phyloP scores from a whole-genome alignment of 495 filamentous ascomycete genomes.

The Saxophila tyrrhenica region DNA sequence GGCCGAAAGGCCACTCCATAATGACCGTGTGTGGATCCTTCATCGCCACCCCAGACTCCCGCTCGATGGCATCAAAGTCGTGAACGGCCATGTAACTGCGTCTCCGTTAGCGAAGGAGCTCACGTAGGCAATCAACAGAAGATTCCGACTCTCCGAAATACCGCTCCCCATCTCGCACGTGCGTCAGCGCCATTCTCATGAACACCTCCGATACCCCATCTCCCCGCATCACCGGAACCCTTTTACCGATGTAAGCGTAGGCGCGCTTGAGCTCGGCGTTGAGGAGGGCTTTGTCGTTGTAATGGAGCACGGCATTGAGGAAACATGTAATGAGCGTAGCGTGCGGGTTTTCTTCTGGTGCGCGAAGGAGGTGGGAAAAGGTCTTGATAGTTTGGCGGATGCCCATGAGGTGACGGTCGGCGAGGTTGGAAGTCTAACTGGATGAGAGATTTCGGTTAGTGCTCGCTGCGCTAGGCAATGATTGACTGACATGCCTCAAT shows the following conservation, averaged over 20 bases:
- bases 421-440: conserved; percentile 24
- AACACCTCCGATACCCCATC: not conserved
- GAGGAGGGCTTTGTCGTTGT: not conserved
- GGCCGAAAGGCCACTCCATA: conserved; percentile 30
- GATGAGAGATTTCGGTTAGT: not conserved
- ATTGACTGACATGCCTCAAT: conserved; percentile 23
- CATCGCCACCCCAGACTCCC: conserved; percentile 14
- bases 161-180: not conserved
- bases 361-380: conserved; percentile 20
- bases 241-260: too few species aligned
- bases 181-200: not conserved
- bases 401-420: conserved; percentile 21
- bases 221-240: not conserved
- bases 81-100: not conserved
- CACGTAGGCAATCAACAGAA: not conserved
- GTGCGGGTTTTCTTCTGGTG: conserved; percentile 16
- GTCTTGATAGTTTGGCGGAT: not conserved
- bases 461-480: too few species aligned
- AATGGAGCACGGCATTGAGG: conserved; percentile 21
- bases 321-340: conserved; percentile 26
- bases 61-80: conserved; percentile 3
- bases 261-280: too few species aligned
- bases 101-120: not conserved
- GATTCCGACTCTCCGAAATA: not conserved
- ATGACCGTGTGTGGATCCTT: conserved; percentile 31